Base-by-base conservation (phyloP, 2,329 filamentous ascomycete species). In the Rhinocladiella similis region DNA sequence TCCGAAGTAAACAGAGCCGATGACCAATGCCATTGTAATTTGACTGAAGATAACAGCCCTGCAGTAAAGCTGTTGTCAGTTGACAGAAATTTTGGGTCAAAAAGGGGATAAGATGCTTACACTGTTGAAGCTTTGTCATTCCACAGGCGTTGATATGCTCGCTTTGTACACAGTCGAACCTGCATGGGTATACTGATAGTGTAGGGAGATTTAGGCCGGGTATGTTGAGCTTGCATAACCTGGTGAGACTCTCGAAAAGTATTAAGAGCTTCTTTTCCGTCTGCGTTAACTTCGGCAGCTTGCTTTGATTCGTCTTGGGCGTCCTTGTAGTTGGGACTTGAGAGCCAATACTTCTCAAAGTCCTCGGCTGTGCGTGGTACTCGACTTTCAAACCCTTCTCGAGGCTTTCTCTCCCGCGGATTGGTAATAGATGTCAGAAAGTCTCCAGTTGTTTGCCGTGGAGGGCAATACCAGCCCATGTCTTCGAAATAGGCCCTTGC, bases 1-100 rank as follows among this genome's bases (percentile, higher is more conserved):
- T 50, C 84, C 77, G 69, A 88, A 89, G 70, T 89, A 89, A 2
- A 89, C 75, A 0, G 84, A 87, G 4, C 86, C 86, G 1, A 80
- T 75, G 54, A 89, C 82, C 5, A 89, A 69, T 0, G 85, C 84
- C 62, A 86, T 83, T 0, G 77, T 65, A 2, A 75, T 69, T 63
- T 87, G 83, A 66, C 85, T 87, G 72, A 87, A 84, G 59, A 85
- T 62, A 46, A 87, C 82, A 0, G 83, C 59, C n/a, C 56, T 59
- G 41, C 6, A 53, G 13, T 16, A 22, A 19, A 5, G n/a, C 16
- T 39, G 10, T 18, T 43, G 47, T 55, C 35, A 47, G 36, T 35
- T 27, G 12, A 27, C 25, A n/a, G 19, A 20, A 43, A 13, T 14
- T 14, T 85, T 82, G 10, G 10, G 29, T 33, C 29, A 33, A 10